These are phyloP conservation scores for Triticum turgidum DNA, from an alignment of 176 grass and related monocot species.

Conservation along the genomic window DNA sequence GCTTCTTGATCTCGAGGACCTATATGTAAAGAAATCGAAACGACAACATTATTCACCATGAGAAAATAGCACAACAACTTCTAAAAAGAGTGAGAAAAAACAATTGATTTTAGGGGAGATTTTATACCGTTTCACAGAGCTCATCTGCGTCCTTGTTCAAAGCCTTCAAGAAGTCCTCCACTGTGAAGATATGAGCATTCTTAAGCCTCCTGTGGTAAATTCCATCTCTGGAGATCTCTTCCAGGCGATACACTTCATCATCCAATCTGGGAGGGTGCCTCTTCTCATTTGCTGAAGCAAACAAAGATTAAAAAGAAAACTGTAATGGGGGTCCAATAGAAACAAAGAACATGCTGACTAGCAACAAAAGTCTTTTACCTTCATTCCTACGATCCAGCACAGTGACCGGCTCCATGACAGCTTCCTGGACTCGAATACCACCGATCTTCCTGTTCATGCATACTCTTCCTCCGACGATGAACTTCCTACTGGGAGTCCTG, in stretches of 20 bases:
- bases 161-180: constrained; percentile 30
- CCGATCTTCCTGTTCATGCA: neutral
- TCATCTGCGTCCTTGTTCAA: constrained; percentile 8
- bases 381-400: constrained; percentile 43
- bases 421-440: constrained; percentile 27
- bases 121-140: constrained; percentile 17
- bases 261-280: constrained; percentile 33
- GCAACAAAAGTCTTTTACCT: neutral
- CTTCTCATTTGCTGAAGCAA: constrained; percentile 35
- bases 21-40: neutral
- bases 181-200: neutral
- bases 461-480: constrained; percentile 28
- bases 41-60: neutral
- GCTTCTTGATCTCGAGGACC: constrained; percentile 24
- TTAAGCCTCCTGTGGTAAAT: constrained; percentile 15
- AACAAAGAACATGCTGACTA: neutral
- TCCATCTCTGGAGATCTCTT: constrained; percentile 37
- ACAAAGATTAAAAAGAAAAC: neutral
- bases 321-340: neutral
- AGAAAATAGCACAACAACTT: neutral
- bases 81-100: neutral
- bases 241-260: constrained; percentile 33
- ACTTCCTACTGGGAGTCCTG: constrained; percentile 20
- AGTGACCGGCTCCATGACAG: constrained; percentile 31
- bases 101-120: neutral